Conservation (phyloP, 2,329 filamentous ascomycete genomes). For the Monosporascus cannonballus region DNA sequence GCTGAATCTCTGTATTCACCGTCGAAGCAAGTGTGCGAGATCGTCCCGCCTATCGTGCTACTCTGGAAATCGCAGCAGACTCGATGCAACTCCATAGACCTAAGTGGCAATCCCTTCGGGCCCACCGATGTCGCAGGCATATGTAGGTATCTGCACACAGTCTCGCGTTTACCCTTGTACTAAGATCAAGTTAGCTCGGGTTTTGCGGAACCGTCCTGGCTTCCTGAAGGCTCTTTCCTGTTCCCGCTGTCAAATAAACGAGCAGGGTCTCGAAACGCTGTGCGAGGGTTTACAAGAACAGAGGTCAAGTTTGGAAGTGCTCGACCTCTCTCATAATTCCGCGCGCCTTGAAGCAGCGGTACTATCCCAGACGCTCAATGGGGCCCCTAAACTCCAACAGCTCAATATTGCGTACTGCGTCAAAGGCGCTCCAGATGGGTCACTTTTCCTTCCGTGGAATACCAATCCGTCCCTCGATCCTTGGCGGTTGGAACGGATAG, state of each 20-base stretch:
- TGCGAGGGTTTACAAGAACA: conserved; percentile 43
- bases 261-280: conserved; percentile 40
- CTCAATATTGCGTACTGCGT: conserved; percentile 47
- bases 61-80: conserved; percentile 40
- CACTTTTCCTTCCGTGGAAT: conserved; percentile 39
- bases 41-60: conserved; percentile 43
- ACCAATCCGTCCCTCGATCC: conserved; percentile 26
- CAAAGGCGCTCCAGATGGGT: conserved; percentile 36
- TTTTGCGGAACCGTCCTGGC: conserved; percentile 24
- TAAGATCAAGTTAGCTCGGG: conserved; percentile 16
- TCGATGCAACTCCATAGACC: conserved; percentile 43
- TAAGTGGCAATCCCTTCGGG: conserved; percentile 45
- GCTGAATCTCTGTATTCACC: conserved; percentile 1
- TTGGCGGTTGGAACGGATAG: conserved; percentile 46
- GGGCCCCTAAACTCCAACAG: conserved; percentile 37
- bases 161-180: neutral
- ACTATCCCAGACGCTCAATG: conserved; percentile 37
- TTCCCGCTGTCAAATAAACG: conserved; percentile 45
- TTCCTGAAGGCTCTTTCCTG: conserved; percentile 44
- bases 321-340: conserved; percentile 48
- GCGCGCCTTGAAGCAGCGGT: conserved; percentile 44
- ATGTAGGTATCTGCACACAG: conserved; percentile 26
- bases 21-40: conserved; percentile 26
- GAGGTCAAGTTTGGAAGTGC: conserved; percentile 36
- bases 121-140: conserved; percentile 42